These are phyloP conservation scores for Coemansia sp. DNA, from an alignment of 192 early-diverging fungal genomes.

Conservation along the genomic window DNA sequence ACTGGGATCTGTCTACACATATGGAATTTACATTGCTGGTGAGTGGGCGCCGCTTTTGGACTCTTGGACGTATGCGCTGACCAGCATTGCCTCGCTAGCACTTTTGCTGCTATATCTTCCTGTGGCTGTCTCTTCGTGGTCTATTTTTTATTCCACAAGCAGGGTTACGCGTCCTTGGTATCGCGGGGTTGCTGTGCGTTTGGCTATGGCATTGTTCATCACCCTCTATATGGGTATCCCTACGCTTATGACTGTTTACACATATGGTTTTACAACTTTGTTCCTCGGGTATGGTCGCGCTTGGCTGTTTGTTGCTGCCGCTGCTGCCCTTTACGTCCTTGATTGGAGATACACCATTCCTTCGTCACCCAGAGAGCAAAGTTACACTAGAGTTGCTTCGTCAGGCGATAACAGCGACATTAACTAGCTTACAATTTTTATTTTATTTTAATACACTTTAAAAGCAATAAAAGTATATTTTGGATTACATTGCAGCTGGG, in stretches of 20 bases:
- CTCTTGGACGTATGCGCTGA: slow-evolving; percentile 51
- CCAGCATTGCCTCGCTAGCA: slow-evolving; percentile 29
- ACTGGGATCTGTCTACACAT: slow-evolving; percentile 59
- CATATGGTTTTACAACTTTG: slow-evolving; percentile 40
- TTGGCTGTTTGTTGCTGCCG: slow-evolving; percentile 36
- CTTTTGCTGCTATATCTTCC: slow-evolving; percentile 50
- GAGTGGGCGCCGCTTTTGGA: slow-evolving; percentile 52
- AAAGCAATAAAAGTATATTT: not conserved
- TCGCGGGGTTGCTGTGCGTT: slow-evolving; percentile 15
- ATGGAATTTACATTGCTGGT: slow-evolving; percentile 55
- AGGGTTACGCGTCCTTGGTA: slow-evolving; percentile 25
- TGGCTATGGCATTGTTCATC: slow-evolving; percentile 23
- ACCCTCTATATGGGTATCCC: slow-evolving; percentile 30
- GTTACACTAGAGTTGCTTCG: not conserved
- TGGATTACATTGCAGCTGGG: not conserved
- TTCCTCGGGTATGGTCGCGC: slow-evolving; percentile 37
- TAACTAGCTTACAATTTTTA: not conserved
- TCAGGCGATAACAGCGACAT: not conserved
- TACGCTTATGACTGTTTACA: slow-evolving; percentile 33
- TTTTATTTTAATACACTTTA: not conserved
- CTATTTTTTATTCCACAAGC: slow-evolving; percentile 29
- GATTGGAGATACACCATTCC: slow-evolving; percentile 28
- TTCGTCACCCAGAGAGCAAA: not conserved
- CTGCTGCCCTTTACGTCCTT: slow-evolving; percentile 34
- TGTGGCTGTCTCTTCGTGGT: slow-evolving; percentile 33